A percentile compares a stretch with the other conserved stretches of the same genome.
phyloP scores from a whole-genome alignment of 352 stramenopile genomes.

The Phytophthora multivora region DNA sequence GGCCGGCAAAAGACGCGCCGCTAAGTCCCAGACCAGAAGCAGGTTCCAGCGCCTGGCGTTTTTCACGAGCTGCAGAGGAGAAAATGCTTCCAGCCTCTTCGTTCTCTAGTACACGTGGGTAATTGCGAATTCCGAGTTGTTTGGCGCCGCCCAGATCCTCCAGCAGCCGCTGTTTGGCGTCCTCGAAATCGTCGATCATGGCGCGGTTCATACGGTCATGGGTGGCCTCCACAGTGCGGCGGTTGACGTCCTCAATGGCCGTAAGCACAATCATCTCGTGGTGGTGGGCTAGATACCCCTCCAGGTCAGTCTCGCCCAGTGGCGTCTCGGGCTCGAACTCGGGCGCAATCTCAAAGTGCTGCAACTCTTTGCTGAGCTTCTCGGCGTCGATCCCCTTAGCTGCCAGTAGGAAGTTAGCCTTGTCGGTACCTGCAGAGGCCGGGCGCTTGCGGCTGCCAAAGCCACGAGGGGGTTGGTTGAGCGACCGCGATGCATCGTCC shows the following conservation, averaged over 20 bases:
- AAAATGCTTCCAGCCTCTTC: slow-evolving; percentile 54
- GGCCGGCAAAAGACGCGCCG: slow-evolving; percentile 50
- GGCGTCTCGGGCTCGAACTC: slow-evolving; percentile 82
- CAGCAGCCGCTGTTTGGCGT: slow-evolving; percentile 73
- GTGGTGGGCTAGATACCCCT: slow-evolving; percentile 89
- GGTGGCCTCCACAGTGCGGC: slow-evolving; percentile 75
- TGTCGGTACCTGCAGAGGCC: slow-evolving; percentile 47
- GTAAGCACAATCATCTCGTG: slow-evolving; percentile 92
- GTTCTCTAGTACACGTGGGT: slow-evolving; percentile 61
- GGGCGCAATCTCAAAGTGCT: slow-evolving; percentile 77
- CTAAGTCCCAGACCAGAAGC: slow-evolving; percentile 50
- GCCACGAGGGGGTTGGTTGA: slow-evolving; percentile 32
- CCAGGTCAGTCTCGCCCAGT: slow-evolving; percentile 85
- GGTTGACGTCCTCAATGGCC: slow-evolving; percentile 89
- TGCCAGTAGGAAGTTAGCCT: slow-evolving; percentile 85
- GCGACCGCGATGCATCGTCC: slow-evolving; percentile 64
- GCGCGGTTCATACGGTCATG: slow-evolving; percentile 87
- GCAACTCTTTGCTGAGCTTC: slow-evolving; percentile 84
- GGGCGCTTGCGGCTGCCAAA: slow-evolving; percentile 57
- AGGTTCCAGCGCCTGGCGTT: slow-evolving; percentile 32
- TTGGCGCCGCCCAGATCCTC: slow-evolving; percentile 72
- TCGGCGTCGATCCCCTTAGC: slow-evolving; percentile 87
- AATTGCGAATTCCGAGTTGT: slow-evolving; percentile 72
- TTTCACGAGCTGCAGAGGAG: slow-evolving; percentile 38
- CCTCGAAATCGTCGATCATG: slow-evolving; percentile 88